Conservation (phyloP, 306 rosid genomes). For the Pterocarpus santalinus region DNA sequence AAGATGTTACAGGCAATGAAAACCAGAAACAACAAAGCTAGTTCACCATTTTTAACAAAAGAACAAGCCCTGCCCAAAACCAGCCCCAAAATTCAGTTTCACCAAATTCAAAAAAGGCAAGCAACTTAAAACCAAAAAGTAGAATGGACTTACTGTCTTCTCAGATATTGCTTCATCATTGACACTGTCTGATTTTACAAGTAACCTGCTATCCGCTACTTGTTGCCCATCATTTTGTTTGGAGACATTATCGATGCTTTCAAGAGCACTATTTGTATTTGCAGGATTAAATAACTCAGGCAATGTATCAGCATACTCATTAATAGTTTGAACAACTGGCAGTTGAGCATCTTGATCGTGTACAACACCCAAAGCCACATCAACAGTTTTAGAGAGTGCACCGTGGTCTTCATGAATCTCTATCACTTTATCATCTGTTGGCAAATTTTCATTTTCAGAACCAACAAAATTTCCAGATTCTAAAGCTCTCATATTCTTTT, state of each 20-base stretch:
- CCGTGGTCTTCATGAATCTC: constrained; percentile 83
- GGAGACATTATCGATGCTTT: constrained; percentile 54
- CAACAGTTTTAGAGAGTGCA: constrained; percentile 52
- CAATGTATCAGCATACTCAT: constrained; percentile 51
- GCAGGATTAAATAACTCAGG: constrained; percentile 53
- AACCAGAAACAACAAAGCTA: constrained; percentile 30
- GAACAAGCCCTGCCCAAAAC: constrained; percentile 39
- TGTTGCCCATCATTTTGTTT: constrained; percentile 55
- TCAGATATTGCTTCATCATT: constrained; percentile 64
- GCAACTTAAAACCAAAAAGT: constrained; percentile 37
- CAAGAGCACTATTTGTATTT: constrained; percentile 44
- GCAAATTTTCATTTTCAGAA: constrained; percentile 55
- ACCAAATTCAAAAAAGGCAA: constrained; percentile 28
- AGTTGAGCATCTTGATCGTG: constrained; percentile 56
- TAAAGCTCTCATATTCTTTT: constrained; percentile 51
- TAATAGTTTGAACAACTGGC: constrained; percentile 48
- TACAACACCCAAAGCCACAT: constrained; percentile 50
- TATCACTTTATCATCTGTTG: constrained; percentile 69
- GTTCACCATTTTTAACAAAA: constrained; percentile 39
- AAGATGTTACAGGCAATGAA: constrained; percentile 30
- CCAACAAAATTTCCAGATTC: constrained; percentile 51
- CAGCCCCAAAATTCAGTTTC: constrained; percentile 27
- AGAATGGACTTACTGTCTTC: constrained; percentile 65
- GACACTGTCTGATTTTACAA: constrained; percentile 52
- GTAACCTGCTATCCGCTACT: constrained; percentile 51